These are phyloP conservation scores for Micractinium conductrix DNA, from an alignment of 139 green algal genomes.

Conservation along the genomic window DNA sequence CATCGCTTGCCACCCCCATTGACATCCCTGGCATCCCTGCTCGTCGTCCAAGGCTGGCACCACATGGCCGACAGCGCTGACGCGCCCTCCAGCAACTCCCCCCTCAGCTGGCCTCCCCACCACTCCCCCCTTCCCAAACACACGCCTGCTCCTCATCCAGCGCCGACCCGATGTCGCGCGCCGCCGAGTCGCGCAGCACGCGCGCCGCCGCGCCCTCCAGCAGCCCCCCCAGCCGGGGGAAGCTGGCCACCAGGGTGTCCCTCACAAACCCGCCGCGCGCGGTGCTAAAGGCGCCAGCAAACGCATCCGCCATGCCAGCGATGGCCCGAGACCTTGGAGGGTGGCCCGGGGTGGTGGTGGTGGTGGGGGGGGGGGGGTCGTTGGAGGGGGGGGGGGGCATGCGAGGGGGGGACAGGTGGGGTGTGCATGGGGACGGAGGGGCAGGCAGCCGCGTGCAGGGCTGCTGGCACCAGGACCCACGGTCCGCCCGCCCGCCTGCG, in stretches of 20 bases:
- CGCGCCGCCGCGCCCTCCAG: constrained; percentile 74
- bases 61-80: too few species aligned
- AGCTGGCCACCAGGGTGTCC: constrained; percentile 74
- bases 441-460: too few species aligned
- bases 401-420: background rate
- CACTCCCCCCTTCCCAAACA: too few species aligned
- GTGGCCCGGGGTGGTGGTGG: background rate
- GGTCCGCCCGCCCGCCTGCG: too few species aligned
- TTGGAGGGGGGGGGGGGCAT: background rate
- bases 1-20: too few species aligned
- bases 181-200: constrained; percentile 73
- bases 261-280: constrained; percentile 69
- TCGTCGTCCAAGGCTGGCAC: too few species aligned
- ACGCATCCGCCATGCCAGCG: constrained; percentile 49
- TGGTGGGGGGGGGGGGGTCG: background rate
- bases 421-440: too few species aligned
- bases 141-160: constrained; percentile 30
- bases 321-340: constrained; percentile 31
- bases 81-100: too few species aligned
- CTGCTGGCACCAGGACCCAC: too few species aligned
- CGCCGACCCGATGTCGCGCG: constrained; percentile 3
- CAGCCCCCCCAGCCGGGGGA: constrained; percentile 77
- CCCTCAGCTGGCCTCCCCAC: too few species aligned
- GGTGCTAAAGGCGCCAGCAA: constrained; percentile 58
- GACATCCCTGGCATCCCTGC: too few species aligned